A percentile compares a stretch with the other conserved stretches of the same genome.
phyloP scores from a whole-genome alignment of 2,329 filamentous ascomycete species.

The Penicillium polonicum region DNA sequence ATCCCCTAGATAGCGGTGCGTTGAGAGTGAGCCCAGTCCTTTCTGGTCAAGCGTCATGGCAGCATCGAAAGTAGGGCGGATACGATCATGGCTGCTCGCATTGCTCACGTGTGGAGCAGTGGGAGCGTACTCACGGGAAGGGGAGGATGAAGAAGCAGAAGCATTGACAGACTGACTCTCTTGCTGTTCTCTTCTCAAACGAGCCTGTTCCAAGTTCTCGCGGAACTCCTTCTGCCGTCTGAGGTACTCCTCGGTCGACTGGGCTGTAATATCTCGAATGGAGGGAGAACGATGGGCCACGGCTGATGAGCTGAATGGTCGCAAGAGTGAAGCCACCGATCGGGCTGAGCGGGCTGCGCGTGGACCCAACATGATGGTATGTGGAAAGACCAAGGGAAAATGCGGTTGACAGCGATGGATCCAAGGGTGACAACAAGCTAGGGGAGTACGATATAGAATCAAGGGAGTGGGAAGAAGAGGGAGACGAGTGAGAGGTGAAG shows the following conservation, averaged over 20 bases:
- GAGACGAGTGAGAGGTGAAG: slow-evolving; percentile 4
- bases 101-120: slow-evolving; percentile 48
- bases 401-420: not conserved
- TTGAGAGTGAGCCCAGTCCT: slow-evolving; percentile 62
- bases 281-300: slow-evolving; percentile 61
- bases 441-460: slow-evolving; percentile 11
- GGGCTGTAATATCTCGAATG: slow-evolving; percentile 77
- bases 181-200: slow-evolving; percentile 74
- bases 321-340: slow-evolving; percentile 50
- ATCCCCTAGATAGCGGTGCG: slow-evolving; percentile 53
- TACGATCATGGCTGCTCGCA: slow-evolving; percentile 39
- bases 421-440: not conserved
- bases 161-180: slow-evolving; percentile 70
- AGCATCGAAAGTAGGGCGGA: slow-evolving; percentile 39
- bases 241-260: slow-evolving; percentile 74
- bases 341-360: slow-evolving; percentile 54
- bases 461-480: slow-evolving; percentile 3
- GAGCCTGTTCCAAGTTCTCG: slow-evolving; percentile 71
- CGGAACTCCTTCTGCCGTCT: slow-evolving; percentile 83
- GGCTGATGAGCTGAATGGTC: slow-evolving; percentile 60
- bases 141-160: slow-evolving; percentile 46
- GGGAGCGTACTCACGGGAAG: slow-evolving; percentile 43
- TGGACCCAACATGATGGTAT: slow-evolving; percentile 43
- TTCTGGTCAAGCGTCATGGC: slow-evolving; percentile 42
- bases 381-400: slow-evolving; percentile 5